These are phyloP conservation scores for Salix udensis DNA, from an alignment of 345 rosid genomes.

Conservation along the genomic window DNA sequence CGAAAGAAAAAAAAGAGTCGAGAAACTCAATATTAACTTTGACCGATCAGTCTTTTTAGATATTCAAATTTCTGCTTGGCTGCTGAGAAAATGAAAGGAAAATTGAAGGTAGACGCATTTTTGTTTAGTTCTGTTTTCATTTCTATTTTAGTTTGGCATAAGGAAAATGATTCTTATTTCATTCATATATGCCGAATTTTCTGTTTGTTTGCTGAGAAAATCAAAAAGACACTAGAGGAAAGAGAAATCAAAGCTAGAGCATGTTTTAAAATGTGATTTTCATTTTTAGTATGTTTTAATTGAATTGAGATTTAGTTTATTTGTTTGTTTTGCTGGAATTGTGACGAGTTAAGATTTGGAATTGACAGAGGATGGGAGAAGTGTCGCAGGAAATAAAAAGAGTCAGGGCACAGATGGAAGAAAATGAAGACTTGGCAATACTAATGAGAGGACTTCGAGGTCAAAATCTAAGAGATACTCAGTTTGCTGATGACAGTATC, in stretches of 20 bases:
- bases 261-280: neutral
- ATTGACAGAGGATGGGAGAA: slow-evolving; percentile 65
- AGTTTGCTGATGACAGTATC: slow-evolving; percentile 71
- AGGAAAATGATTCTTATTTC: too few species aligned
- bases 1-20: too few species aligned
- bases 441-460: slow-evolving; percentile 92
- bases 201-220: too few species aligned
- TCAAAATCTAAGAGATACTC: slow-evolving; percentile 73
- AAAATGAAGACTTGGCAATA: slow-evolving; percentile 73
- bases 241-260: too few species aligned
- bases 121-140: too few species aligned
- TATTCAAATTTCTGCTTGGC: neutral
- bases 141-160: too few species aligned
- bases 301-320: neutral
- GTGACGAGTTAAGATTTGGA: slow-evolving; percentile 7
- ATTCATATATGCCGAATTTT: too few species aligned
- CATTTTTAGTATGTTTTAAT: neutral
- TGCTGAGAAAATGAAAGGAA: slow-evolving; percentile 12
- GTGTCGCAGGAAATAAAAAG: slow-evolving; percentile 87
- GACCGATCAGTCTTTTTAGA: neutral
- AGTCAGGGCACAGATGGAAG: slow-evolving; percentile 93
- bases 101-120: too few species aligned
- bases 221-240: too few species aligned
- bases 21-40: too few species aligned
- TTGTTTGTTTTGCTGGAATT: neutral